Base-by-base conservation (phyloP, 805 yeast species). In the Metschnikowia lochheadii region DNA sequence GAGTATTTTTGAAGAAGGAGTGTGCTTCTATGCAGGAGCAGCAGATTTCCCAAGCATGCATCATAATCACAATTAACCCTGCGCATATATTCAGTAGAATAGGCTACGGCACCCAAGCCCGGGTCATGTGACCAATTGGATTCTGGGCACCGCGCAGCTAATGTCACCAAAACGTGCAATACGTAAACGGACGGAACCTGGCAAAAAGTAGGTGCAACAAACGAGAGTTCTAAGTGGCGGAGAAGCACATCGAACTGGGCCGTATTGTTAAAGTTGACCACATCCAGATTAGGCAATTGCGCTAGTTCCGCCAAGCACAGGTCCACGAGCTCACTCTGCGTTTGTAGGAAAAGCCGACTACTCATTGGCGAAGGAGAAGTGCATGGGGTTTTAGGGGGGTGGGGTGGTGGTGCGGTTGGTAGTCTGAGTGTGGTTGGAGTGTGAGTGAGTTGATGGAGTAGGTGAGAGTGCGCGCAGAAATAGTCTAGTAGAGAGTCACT, bases 161-260 rank as follows among this genome's bases (percentile, higher is more conserved):
- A 48, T 2, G 76, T 70, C 29, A 70, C 48, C 20, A 73, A 48
- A 6, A 72, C 54, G 6, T 68, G 62, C 15, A 69, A 51, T 10
- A 67, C 48, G 42, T 59, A 53, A 7, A 49, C 41, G 3, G 71
- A 63, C 3, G 74, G 74, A n/a, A 63, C 56, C 8, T 43, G 50
- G 33, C 39, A 41, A 47, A 49, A 61, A 35, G 20, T 48, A 10
- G 37, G 46, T 23, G 47, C 39, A 3, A 17, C 33, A 15, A 60
- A 50, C 13, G 61, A 46, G 15, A 48, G 34, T 43, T 69, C 75
- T 33, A 66, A 50, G 42, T 62, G 63, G 15, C 53, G 54, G 29
- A 70, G 58, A 32, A 69, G 54, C 33, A 57, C 58, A 48, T 69
- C 71, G 47, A 69, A 55, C 47, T 65, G 67, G 29, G 59, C 52